These are phyloP conservation scores for Calycina marina DNA, from an alignment of 2,329 filamentous ascomycete species.

Conservation along the genomic window DNA sequence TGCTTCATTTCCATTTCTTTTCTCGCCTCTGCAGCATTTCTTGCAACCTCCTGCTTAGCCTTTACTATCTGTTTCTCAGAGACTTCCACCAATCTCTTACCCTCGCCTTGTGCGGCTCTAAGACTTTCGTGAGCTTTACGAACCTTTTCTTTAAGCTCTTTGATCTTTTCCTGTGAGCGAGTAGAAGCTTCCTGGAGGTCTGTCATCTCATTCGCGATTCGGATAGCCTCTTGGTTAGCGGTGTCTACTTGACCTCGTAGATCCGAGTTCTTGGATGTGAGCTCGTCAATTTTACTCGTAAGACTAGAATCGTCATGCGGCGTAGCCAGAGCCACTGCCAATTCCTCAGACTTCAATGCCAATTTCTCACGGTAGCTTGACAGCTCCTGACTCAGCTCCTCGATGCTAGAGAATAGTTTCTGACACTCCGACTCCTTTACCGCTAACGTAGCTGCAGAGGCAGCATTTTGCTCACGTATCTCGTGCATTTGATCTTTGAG, in stretches of 20 bases:
- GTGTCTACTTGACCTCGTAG: conserved; percentile 18
- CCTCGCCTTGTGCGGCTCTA: conserved; percentile 15
- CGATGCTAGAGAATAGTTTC: conserved; percentile 5
- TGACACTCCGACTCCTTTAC: conserved; percentile 8
- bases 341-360: conserved; percentile 11
- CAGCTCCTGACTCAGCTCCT: conserved; percentile 10
- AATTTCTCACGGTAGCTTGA: conserved; percentile 9
- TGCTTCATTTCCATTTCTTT: conserved; percentile 1
- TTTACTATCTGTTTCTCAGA: conserved; percentile 19
- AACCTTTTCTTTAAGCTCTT: conserved; percentile 6
- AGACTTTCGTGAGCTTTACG: conserved; percentile 12
- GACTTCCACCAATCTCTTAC: conserved; percentile 11
- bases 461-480: conserved; percentile 11
- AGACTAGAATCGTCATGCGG: conserved; percentile 13
- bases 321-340: conserved; percentile 6
- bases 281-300: conserved; percentile 9
- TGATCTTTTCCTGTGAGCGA: conserved; percentile 6
- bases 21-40: conserved; percentile 5
- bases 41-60: conserved; percentile 7
- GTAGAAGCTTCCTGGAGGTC: conserved; percentile 4
- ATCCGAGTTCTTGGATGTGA: conserved; percentile 13
- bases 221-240: conserved; percentile 21
- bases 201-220: conserved; percentile 8
- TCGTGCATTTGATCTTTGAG: conserved; percentile 12
- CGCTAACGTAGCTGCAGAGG: conserved; percentile 7